Evolutionary conservation across 805 yeast species (phyloP).

Genomic region (Candida krabiensis): DNA sequence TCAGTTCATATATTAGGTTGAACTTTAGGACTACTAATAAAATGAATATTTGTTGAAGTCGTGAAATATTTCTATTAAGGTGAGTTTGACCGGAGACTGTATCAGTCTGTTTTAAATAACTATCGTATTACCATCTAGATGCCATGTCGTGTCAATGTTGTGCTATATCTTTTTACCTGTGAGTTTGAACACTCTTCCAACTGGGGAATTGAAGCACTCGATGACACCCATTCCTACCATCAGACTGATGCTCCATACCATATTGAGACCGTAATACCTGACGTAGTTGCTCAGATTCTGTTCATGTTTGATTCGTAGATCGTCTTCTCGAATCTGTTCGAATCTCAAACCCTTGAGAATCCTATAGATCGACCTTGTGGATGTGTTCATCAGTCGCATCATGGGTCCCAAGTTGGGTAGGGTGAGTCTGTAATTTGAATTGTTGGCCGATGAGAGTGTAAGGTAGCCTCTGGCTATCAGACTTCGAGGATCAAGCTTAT

Average conservation of each 20-base stretch:
- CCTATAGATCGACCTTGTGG: conserved; percentile 45
- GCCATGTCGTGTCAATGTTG: no score
- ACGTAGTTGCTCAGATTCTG: conserved; percentile 42
- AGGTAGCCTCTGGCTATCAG: conserved; percentile 44
- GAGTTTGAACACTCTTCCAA: conserved; percentile 51
- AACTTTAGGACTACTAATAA: no score
- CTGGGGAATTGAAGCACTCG: conserved; percentile 54
- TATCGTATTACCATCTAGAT: no score
- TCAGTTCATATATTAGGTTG: neutral
- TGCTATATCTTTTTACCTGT: conserved; percentile 38
- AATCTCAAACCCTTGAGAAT: conserved; percentile 36
- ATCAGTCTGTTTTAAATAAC: no score
- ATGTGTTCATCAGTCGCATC: conserved; percentile 43
- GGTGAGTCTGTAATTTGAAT: conserved; percentile 40
- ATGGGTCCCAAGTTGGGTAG: conserved; percentile 53
- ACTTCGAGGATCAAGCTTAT: conserved; percentile 27
- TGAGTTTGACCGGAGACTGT: no score
- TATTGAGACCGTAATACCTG: conserved; percentile 51
- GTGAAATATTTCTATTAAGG: no score
- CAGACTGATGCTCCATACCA: conserved; percentile 51
- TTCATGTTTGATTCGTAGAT: conserved; percentile 45
- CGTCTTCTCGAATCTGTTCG: conserved; percentile 45
- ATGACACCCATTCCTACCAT: conserved; percentile 51
- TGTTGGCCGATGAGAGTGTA: conserved; percentile 38
- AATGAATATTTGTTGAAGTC: no score